Evolutionary conservation across 1,284 basidiomycete species (phyloP).

Genomic region (Fistulinella staudtii): DNA sequence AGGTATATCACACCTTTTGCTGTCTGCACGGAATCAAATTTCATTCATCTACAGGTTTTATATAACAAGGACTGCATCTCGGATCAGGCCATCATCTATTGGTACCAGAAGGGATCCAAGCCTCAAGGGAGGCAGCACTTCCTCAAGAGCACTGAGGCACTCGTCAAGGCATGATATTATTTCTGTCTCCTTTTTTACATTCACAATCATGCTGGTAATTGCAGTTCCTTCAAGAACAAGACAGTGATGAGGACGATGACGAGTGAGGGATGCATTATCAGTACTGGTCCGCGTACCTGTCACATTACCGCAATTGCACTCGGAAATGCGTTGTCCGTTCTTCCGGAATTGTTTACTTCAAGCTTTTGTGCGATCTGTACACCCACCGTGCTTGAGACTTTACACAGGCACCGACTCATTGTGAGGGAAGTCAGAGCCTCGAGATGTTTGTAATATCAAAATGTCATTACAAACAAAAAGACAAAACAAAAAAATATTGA

Average conservation of each 20-base stretch:
- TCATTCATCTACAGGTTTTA: slow-evolving; percentile 55
- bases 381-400: slow-evolving; percentile 1
- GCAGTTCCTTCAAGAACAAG: slow-evolving; percentile 78
- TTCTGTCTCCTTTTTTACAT: slow-evolving; percentile 3
- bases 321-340: slow-evolving; percentile 12
- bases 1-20: slow-evolving; percentile 47
- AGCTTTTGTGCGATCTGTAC: slow-evolving; percentile 3
- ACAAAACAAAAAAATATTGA: too few relatives aligned
- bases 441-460: slow-evolving; percentile 1
- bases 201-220: slow-evolving; percentile 16
- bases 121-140: slow-evolving; percentile 93
- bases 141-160: slow-evolving; percentile 80
- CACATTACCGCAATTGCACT: slow-evolving; percentile 16
- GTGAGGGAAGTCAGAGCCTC: background rate
- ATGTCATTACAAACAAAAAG: slow-evolving; percentile 2
- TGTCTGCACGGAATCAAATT: background rate
- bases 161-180: slow-evolving; percentile 73
- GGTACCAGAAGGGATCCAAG: slow-evolving; percentile 95
- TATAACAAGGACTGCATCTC: slow-evolving; percentile 95
- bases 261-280: slow-evolving; percentile 31
- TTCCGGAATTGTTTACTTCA: background rate
- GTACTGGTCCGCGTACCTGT: slow-evolving; percentile 16
- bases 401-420: slow-evolving; percentile 1
- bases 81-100: slow-evolving; percentile 95
- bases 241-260: slow-evolving; percentile 65